Percentiles rank a stretch among this genome's conserved stretches.
Evolutionary conservation across 805 yeast genomes (phyloP).

Genomic region (Suhomyces prunicola): DNA sequence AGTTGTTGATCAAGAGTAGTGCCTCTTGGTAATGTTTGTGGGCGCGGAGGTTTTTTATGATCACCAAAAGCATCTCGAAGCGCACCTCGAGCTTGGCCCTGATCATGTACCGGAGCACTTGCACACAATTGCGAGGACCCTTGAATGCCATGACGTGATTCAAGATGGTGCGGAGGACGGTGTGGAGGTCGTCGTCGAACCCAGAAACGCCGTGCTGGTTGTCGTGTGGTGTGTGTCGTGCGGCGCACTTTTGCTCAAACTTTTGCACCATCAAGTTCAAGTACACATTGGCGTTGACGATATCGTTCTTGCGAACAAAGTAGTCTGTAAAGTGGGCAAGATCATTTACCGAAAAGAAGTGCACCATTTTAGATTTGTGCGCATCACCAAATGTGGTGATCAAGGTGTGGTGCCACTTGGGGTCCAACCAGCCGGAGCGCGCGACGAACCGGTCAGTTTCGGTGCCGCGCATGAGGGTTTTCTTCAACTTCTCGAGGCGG

Average conservation of each 20-base stretch:
- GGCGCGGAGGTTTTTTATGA: conserved; percentile 29
- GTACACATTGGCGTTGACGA: conserved; percentile 32
- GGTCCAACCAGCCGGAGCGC: conserved; percentile 34
- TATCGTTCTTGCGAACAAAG: conserved; percentile 23
- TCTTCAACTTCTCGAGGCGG: conserved; percentile 17
- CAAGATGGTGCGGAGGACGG: conserved; percentile 27
- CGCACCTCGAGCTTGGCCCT: conserved; percentile 23
- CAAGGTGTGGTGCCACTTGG: conserved; percentile 37
- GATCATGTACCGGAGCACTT: conserved; percentile 31
- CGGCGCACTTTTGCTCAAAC: conserved; percentile 27
- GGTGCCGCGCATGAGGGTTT: conserved; percentile 25
- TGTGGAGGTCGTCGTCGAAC: conserved; percentile 20
- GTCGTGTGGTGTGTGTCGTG: conserved; percentile 1
- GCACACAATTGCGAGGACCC: conserved; percentile 30
- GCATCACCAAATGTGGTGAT: conserved; percentile 12
- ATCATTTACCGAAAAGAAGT: conserved; percentile 28
- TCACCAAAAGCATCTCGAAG: conserved; percentile 21
- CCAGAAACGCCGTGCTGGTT: conserved; percentile 11
- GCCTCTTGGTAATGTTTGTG: conserved; percentile 34
- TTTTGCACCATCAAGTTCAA: conserved; percentile 35
- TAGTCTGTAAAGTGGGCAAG: conserved; percentile 20
- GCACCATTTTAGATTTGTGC: conserved; percentile 26
- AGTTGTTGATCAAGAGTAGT: conserved; percentile 28
- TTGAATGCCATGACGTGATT: conserved; percentile 36
- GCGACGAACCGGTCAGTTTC: conserved; percentile 30